Conservation (phyloP, 768 basidiomycete genomes). For the Xanthoconium purpureum region DNA sequence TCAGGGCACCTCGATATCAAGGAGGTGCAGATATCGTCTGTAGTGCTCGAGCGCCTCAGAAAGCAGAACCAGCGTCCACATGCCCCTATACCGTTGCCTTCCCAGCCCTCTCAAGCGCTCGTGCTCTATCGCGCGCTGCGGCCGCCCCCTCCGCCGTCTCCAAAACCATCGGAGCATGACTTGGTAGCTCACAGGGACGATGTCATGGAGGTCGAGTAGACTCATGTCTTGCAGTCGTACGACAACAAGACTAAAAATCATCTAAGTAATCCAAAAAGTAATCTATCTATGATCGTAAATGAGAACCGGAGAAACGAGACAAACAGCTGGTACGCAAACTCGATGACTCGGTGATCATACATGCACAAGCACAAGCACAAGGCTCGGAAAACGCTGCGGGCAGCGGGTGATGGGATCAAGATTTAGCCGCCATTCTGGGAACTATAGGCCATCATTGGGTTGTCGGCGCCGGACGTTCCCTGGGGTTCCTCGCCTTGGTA, state of each 20-base stretch:
- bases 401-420: not conserved
- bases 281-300: conserved; percentile 30
- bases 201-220: conserved; percentile 54
- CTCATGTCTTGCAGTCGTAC: conserved; percentile 12
- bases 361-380: conserved; percentile 5
- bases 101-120: conserved; percentile 42
- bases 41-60: conserved; percentile 45
- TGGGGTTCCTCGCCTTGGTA: conserved; percentile 33
- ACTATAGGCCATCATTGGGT: conserved; percentile 50
- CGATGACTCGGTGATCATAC: conserved; percentile 8
- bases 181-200: conserved; percentile 31
- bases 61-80: conserved; percentile 24
- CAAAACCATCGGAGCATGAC: not conserved
- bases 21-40: conserved; percentile 41
- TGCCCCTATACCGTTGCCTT: conserved; percentile 19
- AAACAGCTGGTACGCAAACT: conserved; percentile 21
- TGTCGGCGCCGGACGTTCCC: conserved; percentile 30
- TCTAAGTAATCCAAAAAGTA: conserved; percentile 23
- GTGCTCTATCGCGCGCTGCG: conserved; percentile 50
- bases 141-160: conserved; percentile 25
- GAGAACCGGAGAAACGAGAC: conserved; percentile 18
- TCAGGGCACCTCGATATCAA: conserved; percentile 18
- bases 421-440: conserved; percentile 32
- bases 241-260: conserved; percentile 17
- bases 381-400: not conserved